A percentile compares a stretch with the other conserved stretches of the same genome.
Conservation (phyloP, 2,329 filamentous ascomycete genomes). For the Coniochaeta pulveracea region DNA sequence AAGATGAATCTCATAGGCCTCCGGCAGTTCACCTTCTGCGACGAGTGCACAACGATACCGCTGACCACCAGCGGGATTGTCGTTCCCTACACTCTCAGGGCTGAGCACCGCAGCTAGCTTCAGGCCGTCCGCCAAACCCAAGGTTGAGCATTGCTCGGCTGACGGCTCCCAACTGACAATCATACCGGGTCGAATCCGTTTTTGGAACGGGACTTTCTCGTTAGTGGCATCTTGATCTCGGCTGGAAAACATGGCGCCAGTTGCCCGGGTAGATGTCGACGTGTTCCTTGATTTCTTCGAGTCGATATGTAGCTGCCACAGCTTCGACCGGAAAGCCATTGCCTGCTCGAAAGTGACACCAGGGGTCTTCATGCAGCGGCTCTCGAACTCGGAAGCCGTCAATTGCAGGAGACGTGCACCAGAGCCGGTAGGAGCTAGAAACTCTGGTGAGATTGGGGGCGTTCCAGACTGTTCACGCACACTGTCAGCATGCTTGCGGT, state of each 20-base stretch:
- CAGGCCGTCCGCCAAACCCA: constrained; percentile 7
- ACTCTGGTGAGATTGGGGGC: constrained; percentile 18
- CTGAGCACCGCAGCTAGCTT: constrained; percentile 23
- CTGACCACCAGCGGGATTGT: constrained; percentile 3
- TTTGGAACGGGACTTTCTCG: constrained; percentile 20
- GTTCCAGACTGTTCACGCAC: constrained; percentile 22
- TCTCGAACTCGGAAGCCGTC: too few relatives aligned
- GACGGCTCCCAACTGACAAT: constrained; percentile 21
- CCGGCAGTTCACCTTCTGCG: constrained; percentile 19
- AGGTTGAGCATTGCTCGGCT: constrained; percentile 5
- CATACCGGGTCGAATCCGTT: constrained; percentile 30
- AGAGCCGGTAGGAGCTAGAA: constrained; percentile 29
- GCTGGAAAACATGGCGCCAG: too few relatives aligned
- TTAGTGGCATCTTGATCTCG: neutral
- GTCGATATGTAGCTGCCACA: too few relatives aligned
- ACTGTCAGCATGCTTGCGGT: neutral
- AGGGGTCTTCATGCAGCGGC: too few relatives aligned
- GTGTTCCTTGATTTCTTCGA: too few relatives aligned
- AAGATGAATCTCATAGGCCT: constrained; percentile 26
- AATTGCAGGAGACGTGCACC: too few relatives aligned
- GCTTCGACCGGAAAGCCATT: too few relatives aligned
- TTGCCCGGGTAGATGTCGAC: too few relatives aligned
- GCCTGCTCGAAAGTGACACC: too few relatives aligned
- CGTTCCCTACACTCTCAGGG: constrained; percentile 9
- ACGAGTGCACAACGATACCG: constrained; percentile 26